A percentile compares a stretch with the other conserved stretches of the same genome.
Evolutionary conservation across 768 basidiomycete species (phyloP).

Genomic region (Lactifluus subvellereus): DNA sequence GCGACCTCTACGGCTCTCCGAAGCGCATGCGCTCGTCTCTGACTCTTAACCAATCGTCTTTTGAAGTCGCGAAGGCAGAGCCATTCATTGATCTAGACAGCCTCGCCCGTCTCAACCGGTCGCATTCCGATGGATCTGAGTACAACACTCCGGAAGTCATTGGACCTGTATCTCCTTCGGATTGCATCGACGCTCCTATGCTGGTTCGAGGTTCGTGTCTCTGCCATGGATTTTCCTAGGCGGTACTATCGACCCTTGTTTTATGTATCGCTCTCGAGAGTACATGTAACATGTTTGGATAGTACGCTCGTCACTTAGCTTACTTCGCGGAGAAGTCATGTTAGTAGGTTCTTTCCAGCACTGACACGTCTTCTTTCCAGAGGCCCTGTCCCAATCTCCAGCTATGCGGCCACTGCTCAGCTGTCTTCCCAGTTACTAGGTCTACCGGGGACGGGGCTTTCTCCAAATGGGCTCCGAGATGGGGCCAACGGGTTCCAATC

Average conservation of each 20-base stretch:
- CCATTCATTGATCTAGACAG: slow-evolving; percentile 19
- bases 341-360: background rate
- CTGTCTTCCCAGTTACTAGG: background rate
- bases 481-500: background rate
- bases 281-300: background rate
- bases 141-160: background rate
- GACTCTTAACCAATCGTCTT: slow-evolving; percentile 35
- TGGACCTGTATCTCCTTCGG: background rate
- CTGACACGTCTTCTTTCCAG: slow-evolving; percentile 2
- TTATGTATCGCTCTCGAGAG: background rate
- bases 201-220: slow-evolving; percentile 2
- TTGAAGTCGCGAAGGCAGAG: slow-evolving; percentile 29
- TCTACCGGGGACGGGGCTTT: background rate
- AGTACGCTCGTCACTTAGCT: background rate
- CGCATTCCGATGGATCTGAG: background rate
- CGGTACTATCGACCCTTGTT: no score
- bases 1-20: slow-evolving; percentile 39
- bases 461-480: background rate
- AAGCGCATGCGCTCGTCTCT: slow-evolving; percentile 42
- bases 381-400: background rate
- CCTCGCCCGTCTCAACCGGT: background rate
- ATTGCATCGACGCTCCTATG: background rate
- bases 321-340: background rate
- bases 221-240: background rate
- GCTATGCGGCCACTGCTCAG: background rate